phyloP scores from a whole-genome alignment of 371 early-diverging fungal genomes.

The Choanephora cucurbitarum region DNA sequence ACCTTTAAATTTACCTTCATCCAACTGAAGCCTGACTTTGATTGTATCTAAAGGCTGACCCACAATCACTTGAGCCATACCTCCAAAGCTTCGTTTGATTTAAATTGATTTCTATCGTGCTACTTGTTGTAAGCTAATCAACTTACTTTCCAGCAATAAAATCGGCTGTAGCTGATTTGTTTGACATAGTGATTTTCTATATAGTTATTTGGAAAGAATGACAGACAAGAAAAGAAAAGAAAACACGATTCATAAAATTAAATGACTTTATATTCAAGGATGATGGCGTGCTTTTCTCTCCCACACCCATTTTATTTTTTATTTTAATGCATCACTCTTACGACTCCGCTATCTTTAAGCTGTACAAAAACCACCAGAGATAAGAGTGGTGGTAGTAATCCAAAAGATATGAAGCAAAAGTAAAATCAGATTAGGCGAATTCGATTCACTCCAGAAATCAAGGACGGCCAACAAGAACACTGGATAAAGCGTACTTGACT shows the following conservation, averaged over 20 bases:
- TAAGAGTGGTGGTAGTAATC: conserved; percentile 15
- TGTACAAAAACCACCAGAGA: conserved; percentile 22
- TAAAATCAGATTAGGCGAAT: conserved; percentile 23
- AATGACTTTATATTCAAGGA: no score
- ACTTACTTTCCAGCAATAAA: conserved; percentile 55
- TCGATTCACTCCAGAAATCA: conserved; percentile 40
- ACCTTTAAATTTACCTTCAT: conserved; percentile 62
- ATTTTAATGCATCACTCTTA: no score
- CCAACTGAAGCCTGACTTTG: conserved; percentile 69
- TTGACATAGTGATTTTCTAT: conserved; percentile 12
- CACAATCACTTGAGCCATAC: conserved; percentile 52
- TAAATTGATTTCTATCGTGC: no score
- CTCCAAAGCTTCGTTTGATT: conserved; percentile 30
- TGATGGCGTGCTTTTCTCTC: conserved; percentile 21
- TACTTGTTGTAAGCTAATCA: no score
- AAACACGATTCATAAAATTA: conserved; percentile 1
- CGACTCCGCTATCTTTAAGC: conserved; percentile 10
- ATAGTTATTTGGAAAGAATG: neutral
- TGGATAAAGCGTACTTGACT: conserved; percentile 36
- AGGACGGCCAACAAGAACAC: conserved; percentile 39
- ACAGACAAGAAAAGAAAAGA: neutral
- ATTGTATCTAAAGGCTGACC: conserved; percentile 65
- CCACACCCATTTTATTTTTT: conserved; percentile 3
- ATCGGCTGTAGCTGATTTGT: conserved; percentile 39
- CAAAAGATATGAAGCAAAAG: conserved; percentile 19